Base-by-base conservation (phyloP, 345 rosid genomes). In the Atalantia buxifolia region DNA sequence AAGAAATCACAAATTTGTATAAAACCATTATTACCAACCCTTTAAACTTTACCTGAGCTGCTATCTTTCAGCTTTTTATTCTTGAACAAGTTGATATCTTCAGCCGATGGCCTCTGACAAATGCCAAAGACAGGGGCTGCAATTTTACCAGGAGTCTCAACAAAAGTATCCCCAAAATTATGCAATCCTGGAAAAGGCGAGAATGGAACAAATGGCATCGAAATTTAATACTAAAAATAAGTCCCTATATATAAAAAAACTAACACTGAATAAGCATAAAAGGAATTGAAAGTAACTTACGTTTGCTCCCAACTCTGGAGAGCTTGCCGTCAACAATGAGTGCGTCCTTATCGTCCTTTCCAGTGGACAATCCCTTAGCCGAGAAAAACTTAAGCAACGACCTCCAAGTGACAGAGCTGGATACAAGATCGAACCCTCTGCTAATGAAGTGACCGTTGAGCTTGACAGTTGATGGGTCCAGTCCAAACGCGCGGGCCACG, bases 361-460 rank as follows among this genome's bases (percentile, higher is more conserved):
- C 98, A 16, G 97, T 90, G 65, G 97, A 79, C 76, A 92, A 84
- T 1, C 97, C 97, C 83, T 84, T 96, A 55, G 91, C 73, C 60
- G 95, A 83, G 90, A 96, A 96, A 87, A 88, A 94, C 53, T 85
- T 85, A 22, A 94, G 87, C 72, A 94, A 83, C 28, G 95, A 91
- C 71, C 82, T 79, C 98, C 98, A 96, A 7, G 98, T 96, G 69
- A 96, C 93, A 40, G 94, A 88, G 38, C 86, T 76, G 19, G 99
- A 87, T 0, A 94, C 69, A 38, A 91, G 81, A 75, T 94, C 95
- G 42, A 71, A 27, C 55, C 92, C 97, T 83, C 95, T 83, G 88
- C 97, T 90, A 73, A 94, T 86, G 19, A 90, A 92, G 92, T 94
- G 93, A 27, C 93, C 97, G 76, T 94, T 92, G 76, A 96, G 88